Conservation (phyloP, 345 rosid genomes). For the Sisymbrium irio region DNA sequence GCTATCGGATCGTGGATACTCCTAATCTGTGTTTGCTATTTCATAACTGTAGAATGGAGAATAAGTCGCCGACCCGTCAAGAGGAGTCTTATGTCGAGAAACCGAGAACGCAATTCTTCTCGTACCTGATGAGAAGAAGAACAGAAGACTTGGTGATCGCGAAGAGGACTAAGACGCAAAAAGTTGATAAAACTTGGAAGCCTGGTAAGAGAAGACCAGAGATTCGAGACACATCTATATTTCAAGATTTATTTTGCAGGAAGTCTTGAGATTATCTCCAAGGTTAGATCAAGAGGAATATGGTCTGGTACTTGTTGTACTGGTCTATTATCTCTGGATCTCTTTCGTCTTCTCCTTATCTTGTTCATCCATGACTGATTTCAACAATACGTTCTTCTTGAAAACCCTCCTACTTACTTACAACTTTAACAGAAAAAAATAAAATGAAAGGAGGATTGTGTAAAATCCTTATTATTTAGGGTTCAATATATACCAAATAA, state of each 20-base stretch:
- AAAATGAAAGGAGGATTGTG: too few species aligned
- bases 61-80: not conserved
- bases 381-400: not conserved
- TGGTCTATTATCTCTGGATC: not conserved
- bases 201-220: not conserved
- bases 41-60: not conserved
- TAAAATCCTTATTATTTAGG: too few species aligned
- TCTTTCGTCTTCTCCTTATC: not conserved
- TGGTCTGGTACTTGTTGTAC: not conserved
- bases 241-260: not conserved
- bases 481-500: too few species aligned
- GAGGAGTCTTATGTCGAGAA: not conserved
- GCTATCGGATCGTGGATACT: not conserved
- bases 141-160: not conserved
- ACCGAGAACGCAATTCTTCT: not conserved
- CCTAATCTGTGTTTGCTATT: not conserved
- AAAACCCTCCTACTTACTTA: too few species aligned
- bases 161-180: not conserved
- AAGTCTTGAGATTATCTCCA: not conserved
- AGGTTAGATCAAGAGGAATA: not conserved
- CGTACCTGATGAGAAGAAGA: not conserved
- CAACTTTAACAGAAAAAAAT: too few species aligned
- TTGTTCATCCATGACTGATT: not conserved
- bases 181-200: not conserved
- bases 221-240: not conserved